A percentile compares a stretch with the other conserved stretches of the same genome.
These are phyloP conservation scores for Auricularia heimuer DNA, from an alignment of 768 basidiomycete species.

Conservation along the genomic window DNA sequence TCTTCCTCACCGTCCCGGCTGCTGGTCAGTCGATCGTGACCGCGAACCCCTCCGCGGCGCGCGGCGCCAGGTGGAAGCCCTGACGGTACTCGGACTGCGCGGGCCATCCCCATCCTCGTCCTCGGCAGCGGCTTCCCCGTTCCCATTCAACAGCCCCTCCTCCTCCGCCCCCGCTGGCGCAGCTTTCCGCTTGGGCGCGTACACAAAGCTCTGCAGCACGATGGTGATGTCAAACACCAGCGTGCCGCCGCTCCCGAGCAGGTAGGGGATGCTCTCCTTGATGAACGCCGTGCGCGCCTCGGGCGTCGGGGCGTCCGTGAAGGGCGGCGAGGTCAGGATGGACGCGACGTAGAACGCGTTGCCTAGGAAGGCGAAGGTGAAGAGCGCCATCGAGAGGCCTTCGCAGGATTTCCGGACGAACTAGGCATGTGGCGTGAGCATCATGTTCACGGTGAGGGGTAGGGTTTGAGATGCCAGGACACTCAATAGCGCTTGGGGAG, in stretches of 20 bases:
- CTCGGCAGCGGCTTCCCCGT: too few relatives aligned
- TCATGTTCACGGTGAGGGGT: not conserved
- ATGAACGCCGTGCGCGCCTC: conserved; percentile 52
- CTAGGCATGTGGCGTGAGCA: conserved; percentile 3
- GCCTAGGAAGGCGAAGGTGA: conserved; percentile 87
- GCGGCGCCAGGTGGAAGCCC: too few relatives aligned
- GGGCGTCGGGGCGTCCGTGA: conserved; percentile 41
- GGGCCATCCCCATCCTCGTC: too few relatives aligned
- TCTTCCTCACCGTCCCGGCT: too few relatives aligned
- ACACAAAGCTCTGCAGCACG: conserved; percentile 74
- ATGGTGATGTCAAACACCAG: conserved; percentile 90
- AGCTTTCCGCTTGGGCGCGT: conserved; percentile 20
- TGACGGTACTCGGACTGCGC: too few relatives aligned
- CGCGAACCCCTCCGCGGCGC: too few relatives aligned
- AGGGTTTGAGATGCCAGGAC: not conserved
- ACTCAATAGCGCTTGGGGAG: not conserved
- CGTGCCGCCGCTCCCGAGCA: conserved; percentile 88
- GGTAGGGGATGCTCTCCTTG: conserved; percentile 80
- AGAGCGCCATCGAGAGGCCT: conserved; percentile 90
- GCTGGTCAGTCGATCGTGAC: too few relatives aligned
- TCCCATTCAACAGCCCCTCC: too few relatives aligned
- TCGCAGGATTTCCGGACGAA: conserved; percentile 26
- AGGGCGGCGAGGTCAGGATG: conserved; percentile 67
- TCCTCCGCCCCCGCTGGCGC: too few relatives aligned
- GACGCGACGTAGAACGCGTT: conserved; percentile 90